phyloP scores from a whole-genome alignment of 805 yeast species.

The Saccharomycopsis sp. region DNA sequence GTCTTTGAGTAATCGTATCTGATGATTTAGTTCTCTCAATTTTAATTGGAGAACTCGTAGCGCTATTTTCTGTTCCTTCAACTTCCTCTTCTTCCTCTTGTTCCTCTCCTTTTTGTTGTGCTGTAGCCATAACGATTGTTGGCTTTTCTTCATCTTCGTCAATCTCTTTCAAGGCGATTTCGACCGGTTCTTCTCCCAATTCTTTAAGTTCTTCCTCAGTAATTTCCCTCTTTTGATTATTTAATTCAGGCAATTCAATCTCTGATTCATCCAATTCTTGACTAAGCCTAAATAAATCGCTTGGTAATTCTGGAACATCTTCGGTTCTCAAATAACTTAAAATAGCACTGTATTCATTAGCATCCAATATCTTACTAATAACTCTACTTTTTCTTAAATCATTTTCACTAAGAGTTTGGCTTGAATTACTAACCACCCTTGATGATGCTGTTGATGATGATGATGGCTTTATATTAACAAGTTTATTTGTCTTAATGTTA shows the following conservation, averaged over 20 bases:
- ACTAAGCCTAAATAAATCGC: neutral
- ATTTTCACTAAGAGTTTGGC: neutral
- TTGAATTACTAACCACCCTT: neutral
- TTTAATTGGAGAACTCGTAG: too few relatives aligned
- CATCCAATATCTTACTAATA: conserved; percentile 18
- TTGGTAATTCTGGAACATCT: conserved; percentile 3
- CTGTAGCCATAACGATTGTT: too few relatives aligned
- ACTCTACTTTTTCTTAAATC: conserved; percentile 16
- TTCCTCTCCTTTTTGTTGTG: too few relatives aligned
- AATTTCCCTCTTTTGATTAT: neutral
- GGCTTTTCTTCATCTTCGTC: neutral
- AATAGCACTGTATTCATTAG: conserved; percentile 19
- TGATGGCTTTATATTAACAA: neutral
- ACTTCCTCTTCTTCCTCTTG: too few relatives aligned
- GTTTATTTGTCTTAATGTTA: conserved; percentile 12
- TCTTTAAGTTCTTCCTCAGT: neutral
- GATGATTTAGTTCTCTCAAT: too few relatives aligned
- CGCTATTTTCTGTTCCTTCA: too few relatives aligned
- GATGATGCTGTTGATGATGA: neutral
- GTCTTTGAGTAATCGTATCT: too few relatives aligned
- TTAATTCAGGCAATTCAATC: neutral
- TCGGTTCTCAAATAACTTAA: conserved; percentile 14
- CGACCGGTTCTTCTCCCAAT: neutral
- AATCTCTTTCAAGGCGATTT: too few relatives aligned
- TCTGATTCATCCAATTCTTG: neutral